Base-by-base conservation (phyloP, 768 basidiomycete species). In the Tulasnella sp. region DNA sequence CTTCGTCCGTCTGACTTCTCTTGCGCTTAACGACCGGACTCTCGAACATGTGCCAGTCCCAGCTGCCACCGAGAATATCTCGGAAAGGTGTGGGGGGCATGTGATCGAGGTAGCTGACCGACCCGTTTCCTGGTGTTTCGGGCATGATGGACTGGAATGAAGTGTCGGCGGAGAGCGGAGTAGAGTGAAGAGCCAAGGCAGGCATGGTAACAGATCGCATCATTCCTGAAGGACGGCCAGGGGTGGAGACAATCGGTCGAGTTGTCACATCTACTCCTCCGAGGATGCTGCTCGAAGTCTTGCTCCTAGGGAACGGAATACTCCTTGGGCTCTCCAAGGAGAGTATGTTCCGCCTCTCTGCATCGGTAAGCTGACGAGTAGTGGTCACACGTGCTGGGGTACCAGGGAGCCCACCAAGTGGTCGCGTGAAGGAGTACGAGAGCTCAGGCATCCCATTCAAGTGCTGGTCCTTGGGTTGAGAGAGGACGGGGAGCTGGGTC, bases 291-390 rank as follows among this genome's bases (percentile, higher is more conserved):
- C n/a, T 7, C 5, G 25, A 34, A 7, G 73, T 34, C 49, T 74
- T 49, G 29, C 42, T 52, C 34, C 73, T 52, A 17, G 45, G 25
- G 42, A 74, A 37, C 31, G 67, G 67, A 15, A 73, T 29, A 11
- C 37, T 31, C 17, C 58, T 76, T 9, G 75, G 75, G 19, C 75
- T 76, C 31, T 76, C 75, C 67, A 76, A 70, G 12, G 75, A 76
- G n/a, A 76, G 67, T 2, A 76, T 76, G 37, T 64, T 36, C 39
- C 75, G 58, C 25, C 49, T 67, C 67, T 76, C 75, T 6, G 37
- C 74, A 8, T 76, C 67, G 36, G 64, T 54, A 22, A 68, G 58
- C 31, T 64, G 58, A 64, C 58, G 58, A 31, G 58, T 64, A 12
- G 58, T 3, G 40, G 64, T 31, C 2, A 67, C 70, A 11, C n/a